A percentile compares a stretch with the other conserved stretches of the same genome.
These are phyloP conservation scores for Castanopsis chinensis DNA, from an alignment of 306 rosid species.

Conservation along the genomic window DNA sequence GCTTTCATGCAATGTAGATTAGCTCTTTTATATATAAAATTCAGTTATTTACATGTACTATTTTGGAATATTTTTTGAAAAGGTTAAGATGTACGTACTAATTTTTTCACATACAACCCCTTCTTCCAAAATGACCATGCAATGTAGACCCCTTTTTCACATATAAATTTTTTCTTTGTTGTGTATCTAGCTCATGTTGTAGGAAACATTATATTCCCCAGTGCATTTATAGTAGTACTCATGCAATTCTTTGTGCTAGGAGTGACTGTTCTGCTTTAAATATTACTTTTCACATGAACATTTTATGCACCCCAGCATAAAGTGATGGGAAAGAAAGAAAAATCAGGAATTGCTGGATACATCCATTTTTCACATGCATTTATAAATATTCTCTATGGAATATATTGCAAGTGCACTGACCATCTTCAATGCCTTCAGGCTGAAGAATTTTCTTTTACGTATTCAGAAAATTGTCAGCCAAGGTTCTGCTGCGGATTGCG, in stretches of 20 bases:
- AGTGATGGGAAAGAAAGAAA: too few species aligned
- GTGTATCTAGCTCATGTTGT: not conserved
- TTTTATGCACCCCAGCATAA: not conserved
- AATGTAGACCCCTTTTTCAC: too few species aligned
- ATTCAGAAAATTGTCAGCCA: slow-evolving; percentile 72
- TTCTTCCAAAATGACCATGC: not conserved
- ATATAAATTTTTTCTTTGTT: too few species aligned
- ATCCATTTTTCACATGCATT: not conserved
- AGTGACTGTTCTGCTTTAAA: not conserved
- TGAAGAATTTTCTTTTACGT: slow-evolving; percentile 80
- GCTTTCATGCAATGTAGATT: not conserved
- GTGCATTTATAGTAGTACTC: not conserved
- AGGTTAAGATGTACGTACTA: too few species aligned
- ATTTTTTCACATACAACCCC: not conserved
- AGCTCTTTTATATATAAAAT: not conserved
- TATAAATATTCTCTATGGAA: not conserved
- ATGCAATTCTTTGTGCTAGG: not conserved
- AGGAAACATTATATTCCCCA: not conserved
- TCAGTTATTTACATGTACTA: not conserved
- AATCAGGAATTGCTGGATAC: not conserved
- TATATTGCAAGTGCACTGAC: slow-evolving; percentile 18
- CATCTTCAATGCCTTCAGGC: slow-evolving; percentile 47
- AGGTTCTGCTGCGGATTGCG: slow-evolving; percentile 66
- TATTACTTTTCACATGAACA: not conserved
- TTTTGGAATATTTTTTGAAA: not conserved